Conservation (phyloP, 2,329 filamentous ascomycete genomes). For the Venturia aucupariae region DNA sequence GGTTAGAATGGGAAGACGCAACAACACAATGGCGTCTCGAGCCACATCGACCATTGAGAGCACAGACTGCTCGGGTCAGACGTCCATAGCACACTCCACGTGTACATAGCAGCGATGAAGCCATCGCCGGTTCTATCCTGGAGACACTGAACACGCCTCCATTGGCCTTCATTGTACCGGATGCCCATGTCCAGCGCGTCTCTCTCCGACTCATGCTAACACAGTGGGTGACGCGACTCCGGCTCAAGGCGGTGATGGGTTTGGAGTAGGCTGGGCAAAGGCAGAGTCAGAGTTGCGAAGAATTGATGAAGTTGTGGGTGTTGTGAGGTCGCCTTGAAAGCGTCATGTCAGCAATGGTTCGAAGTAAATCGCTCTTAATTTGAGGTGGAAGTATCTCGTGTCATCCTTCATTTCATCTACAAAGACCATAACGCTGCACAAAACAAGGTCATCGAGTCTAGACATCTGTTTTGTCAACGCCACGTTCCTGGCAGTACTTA, state of each 20-base stretch:
- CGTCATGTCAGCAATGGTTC: neutral
- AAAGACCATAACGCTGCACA: neutral
- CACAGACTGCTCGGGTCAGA: neutral
- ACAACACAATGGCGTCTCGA: neutral
- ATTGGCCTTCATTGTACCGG: neutral
- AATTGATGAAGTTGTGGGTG: neutral
- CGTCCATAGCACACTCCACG: neutral
- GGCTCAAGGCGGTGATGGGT: neutral
- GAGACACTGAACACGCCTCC: neutral
- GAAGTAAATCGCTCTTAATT: neutral
- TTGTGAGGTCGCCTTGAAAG: neutral
- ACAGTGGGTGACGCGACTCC: neutral
- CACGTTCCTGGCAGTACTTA: constrained; percentile 51
- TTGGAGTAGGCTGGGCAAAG: neutral
- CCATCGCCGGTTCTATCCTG: neutral
- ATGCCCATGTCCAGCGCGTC: neutral
- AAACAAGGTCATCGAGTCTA: neutral
- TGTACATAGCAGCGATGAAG: neutral
- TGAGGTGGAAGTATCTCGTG: neutral
- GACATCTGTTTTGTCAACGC: constrained; percentile 1
- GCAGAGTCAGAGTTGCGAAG: neutral
- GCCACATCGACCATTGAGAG: neutral
- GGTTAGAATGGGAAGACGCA: constrained; percentile 1
- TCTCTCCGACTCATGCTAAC: neutral
- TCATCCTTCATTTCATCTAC: neutral